Percentiles rank a stretch among this genome's conserved stretches.
These are phyloP conservation scores for Plasmodium falciparum DNA, from an alignment of 169 alveolate species.

Conservation along the genomic window DNA sequence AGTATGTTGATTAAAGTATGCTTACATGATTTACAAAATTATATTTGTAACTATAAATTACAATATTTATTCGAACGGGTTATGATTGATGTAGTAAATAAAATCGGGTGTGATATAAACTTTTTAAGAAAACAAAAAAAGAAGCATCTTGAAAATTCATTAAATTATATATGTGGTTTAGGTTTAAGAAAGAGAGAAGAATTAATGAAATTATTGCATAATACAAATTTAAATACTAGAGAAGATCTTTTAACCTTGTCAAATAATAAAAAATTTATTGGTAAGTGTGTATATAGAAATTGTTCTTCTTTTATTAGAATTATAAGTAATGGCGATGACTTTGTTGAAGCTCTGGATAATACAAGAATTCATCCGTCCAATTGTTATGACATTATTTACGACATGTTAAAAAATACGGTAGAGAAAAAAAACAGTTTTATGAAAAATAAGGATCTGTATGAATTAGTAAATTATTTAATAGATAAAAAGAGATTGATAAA, in stretches of 20 bases:
- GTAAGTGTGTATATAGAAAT: slow-evolving; percentile 79
- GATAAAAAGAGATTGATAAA: slow-evolving; percentile 35
- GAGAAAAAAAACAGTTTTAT: slow-evolving; percentile 77
- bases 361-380: slow-evolving; percentile 87
- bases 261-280: slow-evolving; percentile 61
- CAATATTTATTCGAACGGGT: slow-evolving; percentile 26
- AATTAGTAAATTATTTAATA: slow-evolving; percentile 41
- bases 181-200: slow-evolving; percentile 70
- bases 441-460: slow-evolving; percentile 38
- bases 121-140: slow-evolving; percentile 53
- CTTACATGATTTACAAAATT: slow-evolving; percentile 85
- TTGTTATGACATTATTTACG: slow-evolving; percentile 79
- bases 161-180: slow-evolving; percentile 54
- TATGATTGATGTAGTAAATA: slow-evolving; percentile 66
- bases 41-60: slow-evolving; percentile 77
- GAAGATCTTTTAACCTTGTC: slow-evolving; percentile 55
- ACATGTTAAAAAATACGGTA: slow-evolving; percentile 82
- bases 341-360: slow-evolving; percentile 79
- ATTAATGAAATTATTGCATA: slow-evolving; percentile 50
- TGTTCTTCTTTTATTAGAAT: slow-evolving; percentile 84
- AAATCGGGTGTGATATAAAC: slow-evolving; percentile 67
- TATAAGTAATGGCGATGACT: slow-evolving; percentile 35
- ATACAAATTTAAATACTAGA: slow-evolving; percentile 42
- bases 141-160: slow-evolving; percentile 38
- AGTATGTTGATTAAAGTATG: slow-evolving; percentile 78